A percentile compares a stretch with the other conserved stretches of the same genome.
phyloP scores from a whole-genome alignment of 2,329 filamentous ascomycete genomes.

The Clonostachys sp. region DNA sequence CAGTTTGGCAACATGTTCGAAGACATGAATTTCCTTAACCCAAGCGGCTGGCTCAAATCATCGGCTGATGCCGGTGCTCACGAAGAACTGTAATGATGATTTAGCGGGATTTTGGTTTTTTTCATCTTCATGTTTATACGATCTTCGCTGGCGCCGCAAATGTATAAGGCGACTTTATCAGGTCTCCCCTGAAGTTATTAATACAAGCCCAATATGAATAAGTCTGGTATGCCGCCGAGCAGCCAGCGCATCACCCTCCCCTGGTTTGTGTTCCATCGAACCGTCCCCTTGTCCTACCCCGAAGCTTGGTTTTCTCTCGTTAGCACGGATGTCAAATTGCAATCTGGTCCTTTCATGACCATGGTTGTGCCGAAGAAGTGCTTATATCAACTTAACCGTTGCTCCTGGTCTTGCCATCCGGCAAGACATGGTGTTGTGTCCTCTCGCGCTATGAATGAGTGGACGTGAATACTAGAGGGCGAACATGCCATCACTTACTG shows the following conservation, averaged over 20 bases:
- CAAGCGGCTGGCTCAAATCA: not conserved
- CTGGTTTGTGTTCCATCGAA: too few species aligned
- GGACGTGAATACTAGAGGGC: slow-evolving; percentile 1
- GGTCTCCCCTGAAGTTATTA: not conserved
- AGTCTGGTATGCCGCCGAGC: too few species aligned
- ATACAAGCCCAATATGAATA: too few species aligned
- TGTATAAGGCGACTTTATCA: slow-evolving; percentile 2
- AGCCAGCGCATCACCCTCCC: too few species aligned
- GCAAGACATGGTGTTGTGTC: not conserved
- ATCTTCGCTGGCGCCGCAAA: not conserved
- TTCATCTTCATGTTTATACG: slow-evolving; percentile 2
- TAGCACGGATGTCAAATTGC: slow-evolving; percentile 99
- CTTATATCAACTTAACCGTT: slow-evolving; percentile 58
- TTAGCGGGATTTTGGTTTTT: not conserved
- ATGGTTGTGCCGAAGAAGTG: slow-evolving; percentile 99
- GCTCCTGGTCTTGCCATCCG: slow-evolving; percentile 14
- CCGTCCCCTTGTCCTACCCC: too few species aligned
- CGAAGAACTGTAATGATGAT: slow-evolving; percentile 25
- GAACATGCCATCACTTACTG: not conserved
- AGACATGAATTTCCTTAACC: slow-evolving; percentile 7
- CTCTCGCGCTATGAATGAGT: not conserved
- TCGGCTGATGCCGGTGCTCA: slow-evolving; percentile 14
- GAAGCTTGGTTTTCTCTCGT: not conserved
- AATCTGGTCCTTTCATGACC: slow-evolving; percentile 81
- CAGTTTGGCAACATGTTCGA: slow-evolving; percentile 59